Conservation (phyloP, 148 eudicot genomes). For the Spergularia bocconei region DNA sequence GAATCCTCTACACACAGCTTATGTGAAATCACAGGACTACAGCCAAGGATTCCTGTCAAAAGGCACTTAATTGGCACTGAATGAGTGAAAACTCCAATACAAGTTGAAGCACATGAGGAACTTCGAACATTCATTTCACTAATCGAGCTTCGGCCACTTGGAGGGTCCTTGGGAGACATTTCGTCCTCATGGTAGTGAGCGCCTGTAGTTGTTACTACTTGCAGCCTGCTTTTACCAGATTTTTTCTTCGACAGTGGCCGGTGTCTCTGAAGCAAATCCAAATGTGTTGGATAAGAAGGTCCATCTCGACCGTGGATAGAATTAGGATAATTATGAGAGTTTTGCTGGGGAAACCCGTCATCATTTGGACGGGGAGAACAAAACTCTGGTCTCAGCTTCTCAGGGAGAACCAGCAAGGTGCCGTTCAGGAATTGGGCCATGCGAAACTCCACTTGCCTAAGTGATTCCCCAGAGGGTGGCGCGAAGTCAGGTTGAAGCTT, state of each 20-base stretch:
- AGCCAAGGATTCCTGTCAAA: slow-evolving; percentile 80
- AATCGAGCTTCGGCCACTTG: slow-evolving; percentile 33
- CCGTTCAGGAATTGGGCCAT: slow-evolving; percentile 81
- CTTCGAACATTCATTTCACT: slow-evolving; percentile 40
- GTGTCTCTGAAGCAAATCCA: slow-evolving; percentile 74
- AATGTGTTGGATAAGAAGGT: slow-evolving; percentile 44
- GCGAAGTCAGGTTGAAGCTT: slow-evolving; percentile 83
- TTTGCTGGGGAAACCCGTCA: slow-evolving; percentile 45
- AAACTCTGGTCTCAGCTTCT: slow-evolving; percentile 64
- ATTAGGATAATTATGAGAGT: slow-evolving; percentile 36
- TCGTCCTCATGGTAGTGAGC: slow-evolving; percentile 84
- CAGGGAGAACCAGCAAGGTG: slow-evolving; percentile 59
- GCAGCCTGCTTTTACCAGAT: slow-evolving; percentile 96
- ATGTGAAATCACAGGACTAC: slow-evolving; percentile 68
- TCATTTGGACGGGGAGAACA: slow-evolving; percentile 71
- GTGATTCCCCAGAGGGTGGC: slow-evolving; percentile 92
- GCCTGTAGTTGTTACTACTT: slow-evolving; percentile 72
- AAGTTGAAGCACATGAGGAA: slow-evolving; percentile 33
- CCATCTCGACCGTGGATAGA: slow-evolving; percentile 49
- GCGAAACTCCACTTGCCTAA: slow-evolving; percentile 91
- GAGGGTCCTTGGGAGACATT: slow-evolving; percentile 69
- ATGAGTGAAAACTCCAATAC: slow-evolving; percentile 83
- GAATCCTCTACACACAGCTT: slow-evolving; percentile 92
- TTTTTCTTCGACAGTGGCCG: slow-evolving; percentile 65
- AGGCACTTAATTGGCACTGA: slow-evolving; percentile 82